Percentiles rank a stretch among this genome's conserved stretches.
phyloP scores from a whole-genome alignment of 163 green algal genomes.

The Scenedesmus sp. region DNA sequence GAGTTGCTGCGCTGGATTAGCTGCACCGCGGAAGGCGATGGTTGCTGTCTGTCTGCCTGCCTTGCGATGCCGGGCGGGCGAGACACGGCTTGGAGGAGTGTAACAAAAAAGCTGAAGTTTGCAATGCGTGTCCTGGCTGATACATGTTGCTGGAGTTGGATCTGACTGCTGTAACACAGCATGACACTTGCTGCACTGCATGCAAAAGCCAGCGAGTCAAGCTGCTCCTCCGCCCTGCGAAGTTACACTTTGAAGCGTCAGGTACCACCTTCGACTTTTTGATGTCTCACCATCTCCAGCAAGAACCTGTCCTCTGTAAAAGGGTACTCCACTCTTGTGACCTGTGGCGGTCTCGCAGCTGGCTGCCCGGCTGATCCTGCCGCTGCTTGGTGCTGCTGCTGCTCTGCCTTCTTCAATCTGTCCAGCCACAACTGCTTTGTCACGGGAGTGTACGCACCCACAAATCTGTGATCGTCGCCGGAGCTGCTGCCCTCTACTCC shows the following conservation, averaged over 20 bases:
- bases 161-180: too few relatives aligned
- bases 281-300: conserved; percentile 32
- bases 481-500: not conserved
- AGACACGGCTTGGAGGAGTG: too few relatives aligned
- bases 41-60: too few relatives aligned
- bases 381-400: conserved; percentile 10
- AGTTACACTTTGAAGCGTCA: not conserved
- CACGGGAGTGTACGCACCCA: conserved; percentile 53
- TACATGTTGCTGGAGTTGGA: not conserved
- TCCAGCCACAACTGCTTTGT: conserved; percentile 51
- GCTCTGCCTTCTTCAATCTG: conserved; percentile 18
- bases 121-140: too few relatives aligned
- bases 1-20: too few relatives aligned
- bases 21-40: too few relatives aligned
- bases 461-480: conserved; percentile 27
- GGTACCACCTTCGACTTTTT: too few relatives aligned
- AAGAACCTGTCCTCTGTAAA: conserved; percentile 60
- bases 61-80: too few relatives aligned
- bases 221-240: not conserved
- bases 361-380: not conserved
- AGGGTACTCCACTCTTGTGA: conserved; percentile 66
- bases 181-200: too few relatives aligned
- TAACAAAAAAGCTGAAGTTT: too few relatives aligned
- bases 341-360: conserved; percentile 32
- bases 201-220: too few relatives aligned